These are phyloP conservation scores for Solanum corneliomulleri DNA, from an alignment of 257 asterid species.

Conservation along the genomic window DNA sequence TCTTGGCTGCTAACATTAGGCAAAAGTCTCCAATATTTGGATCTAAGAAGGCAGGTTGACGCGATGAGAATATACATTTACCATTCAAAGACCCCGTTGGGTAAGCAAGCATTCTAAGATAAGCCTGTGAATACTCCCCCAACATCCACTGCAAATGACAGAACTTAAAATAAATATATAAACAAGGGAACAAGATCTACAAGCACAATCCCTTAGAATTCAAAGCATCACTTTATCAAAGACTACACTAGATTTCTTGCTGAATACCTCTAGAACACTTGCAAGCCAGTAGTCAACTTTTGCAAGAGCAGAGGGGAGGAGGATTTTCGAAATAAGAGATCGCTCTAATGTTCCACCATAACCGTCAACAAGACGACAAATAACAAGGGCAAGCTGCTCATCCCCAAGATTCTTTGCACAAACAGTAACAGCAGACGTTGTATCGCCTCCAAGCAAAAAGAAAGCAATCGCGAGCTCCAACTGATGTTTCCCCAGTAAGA, in stretches of 20 bases:
- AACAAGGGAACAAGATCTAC: constrained; percentile 4
- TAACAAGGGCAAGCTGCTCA: constrained; percentile 93
- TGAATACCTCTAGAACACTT: constrained; percentile 72
- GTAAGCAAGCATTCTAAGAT: constrained; percentile 54
- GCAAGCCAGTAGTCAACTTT: constrained; percentile 81
- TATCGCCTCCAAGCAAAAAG: constrained; percentile 97
- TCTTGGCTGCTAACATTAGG: constrained; percentile 72
- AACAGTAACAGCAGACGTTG: constrained; percentile 79
- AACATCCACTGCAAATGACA: constrained; percentile 62
- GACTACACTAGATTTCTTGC: neutral
- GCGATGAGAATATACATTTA: constrained; percentile 37
- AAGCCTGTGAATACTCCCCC: constrained; percentile 65
- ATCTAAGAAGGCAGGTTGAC: constrained; percentile 57
- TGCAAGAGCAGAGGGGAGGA: constrained; percentile 80
- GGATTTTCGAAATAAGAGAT: constrained; percentile 52
- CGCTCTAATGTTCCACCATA: constrained; percentile 62
- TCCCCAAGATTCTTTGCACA: constrained; percentile 95
- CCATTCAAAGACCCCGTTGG: constrained; percentile 29
- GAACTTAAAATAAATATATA: constrained; percentile 4
- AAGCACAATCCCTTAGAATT: neutral
- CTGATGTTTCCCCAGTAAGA: constrained; percentile 92
- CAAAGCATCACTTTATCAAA: neutral
- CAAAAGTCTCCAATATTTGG: constrained; percentile 88
- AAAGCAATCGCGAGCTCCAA: constrained; percentile 93
- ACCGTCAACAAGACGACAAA: constrained; percentile 91